Conservation (phyloP, 106 monocot genomes). For the Dendrobium chrysotoxum region DNA sequence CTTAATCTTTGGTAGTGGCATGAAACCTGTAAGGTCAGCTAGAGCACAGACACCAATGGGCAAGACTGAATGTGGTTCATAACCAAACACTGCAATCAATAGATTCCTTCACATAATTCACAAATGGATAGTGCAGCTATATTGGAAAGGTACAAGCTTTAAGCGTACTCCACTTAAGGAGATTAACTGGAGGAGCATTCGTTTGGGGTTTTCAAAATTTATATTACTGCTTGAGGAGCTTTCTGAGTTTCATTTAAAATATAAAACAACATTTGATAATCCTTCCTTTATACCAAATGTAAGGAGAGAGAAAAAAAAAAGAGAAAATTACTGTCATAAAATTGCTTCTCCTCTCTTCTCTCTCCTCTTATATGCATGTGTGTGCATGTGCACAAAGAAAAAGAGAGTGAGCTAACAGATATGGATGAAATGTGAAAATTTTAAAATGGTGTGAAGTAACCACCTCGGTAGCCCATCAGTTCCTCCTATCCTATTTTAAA, state of each 20-base stretch:
- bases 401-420: too few species aligned
- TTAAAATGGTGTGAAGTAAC: background rate
- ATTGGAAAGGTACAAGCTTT: background rate
- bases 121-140: background rate
- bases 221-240: background rate
- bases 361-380: too few species aligned
- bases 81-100: constrained; percentile 71
- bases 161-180: background rate
- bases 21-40: constrained; percentile 62
- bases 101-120: background rate
- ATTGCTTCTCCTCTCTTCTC: too few species aligned
- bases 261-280: too few species aligned
- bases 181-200: background rate
- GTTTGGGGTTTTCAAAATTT: background rate
- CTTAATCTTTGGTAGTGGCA: constrained; percentile 80
- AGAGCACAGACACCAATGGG: constrained; percentile 61
- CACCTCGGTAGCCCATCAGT: background rate
- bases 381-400: too few species aligned
- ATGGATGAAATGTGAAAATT: background rate
- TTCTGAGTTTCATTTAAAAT: too few species aligned
- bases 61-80: constrained; percentile 88
- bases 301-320: too few species aligned
- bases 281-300: too few species aligned
- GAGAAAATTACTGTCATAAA: too few species aligned
- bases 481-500: background rate